Evolutionary conservation across 108 stramenopile species (phyloP).

Genomic region (Hondaea fermentalgiana): DNA sequence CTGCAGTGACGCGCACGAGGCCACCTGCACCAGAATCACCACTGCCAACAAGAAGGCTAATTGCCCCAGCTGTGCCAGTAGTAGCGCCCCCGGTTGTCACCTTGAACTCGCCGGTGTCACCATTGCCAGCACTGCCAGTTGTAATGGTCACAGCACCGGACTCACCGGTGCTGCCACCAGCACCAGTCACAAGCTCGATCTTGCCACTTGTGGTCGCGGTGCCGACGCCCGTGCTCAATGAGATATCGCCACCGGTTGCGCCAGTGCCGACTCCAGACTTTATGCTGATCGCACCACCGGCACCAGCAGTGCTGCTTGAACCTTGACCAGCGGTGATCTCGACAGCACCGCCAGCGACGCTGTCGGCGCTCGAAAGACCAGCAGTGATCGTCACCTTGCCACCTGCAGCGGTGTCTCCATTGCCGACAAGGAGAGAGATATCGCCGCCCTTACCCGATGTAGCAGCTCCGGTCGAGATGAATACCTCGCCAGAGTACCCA

Average conservation of each 20-base stretch:
- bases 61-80: no score
- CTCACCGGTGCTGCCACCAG: slow-evolving; percentile 27
- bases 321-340: slow-evolving; percentile 31
- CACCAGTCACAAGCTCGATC: slow-evolving; percentile 22
- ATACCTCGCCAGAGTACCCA: background rate
- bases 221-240: background rate
- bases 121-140: background rate
- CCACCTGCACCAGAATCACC: no score
- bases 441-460: background rate
- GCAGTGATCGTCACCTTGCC: background rate
- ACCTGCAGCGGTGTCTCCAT: background rate
- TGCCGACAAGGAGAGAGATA: background rate
- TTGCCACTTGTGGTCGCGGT: slow-evolving; percentile 24
- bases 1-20: no score
- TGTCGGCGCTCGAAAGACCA: background rate
- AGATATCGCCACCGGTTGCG: background rate
- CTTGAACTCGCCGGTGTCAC: slow-evolving; percentile 15
- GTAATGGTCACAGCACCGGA: slow-evolving; percentile 24
- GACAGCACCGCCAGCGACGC: slow-evolving; percentile 19
- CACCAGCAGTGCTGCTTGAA: background rate
- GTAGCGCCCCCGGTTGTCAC: slow-evolving; percentile 30
- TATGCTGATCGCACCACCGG: background rate
- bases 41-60: no score
- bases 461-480: slow-evolving; percentile 29
- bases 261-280: slow-evolving; percentile 17